These are phyloP conservation scores for Lantana camara DNA, from an alignment of 257 asterid genomes.

Conservation along the genomic window DNA sequence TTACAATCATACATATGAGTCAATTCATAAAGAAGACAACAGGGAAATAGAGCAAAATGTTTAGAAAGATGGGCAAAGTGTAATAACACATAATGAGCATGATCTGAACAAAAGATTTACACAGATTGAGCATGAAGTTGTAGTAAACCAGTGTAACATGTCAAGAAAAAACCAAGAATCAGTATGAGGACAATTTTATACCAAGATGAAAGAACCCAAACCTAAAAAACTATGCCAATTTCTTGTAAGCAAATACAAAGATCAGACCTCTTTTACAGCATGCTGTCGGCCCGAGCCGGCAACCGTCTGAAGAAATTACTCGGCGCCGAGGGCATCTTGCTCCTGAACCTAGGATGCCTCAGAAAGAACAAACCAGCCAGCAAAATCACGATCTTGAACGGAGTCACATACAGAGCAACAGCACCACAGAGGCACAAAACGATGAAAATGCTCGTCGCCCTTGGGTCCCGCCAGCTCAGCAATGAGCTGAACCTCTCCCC, in stretches of 20 bases:
- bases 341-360: conserved; percentile 52
- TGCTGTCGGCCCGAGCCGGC: conserved; percentile 48
- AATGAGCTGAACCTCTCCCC: conserved; percentile 52
- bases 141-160: not conserved
- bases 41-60: no score
- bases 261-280: conserved; percentile 27
- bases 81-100: no score
- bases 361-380: conserved; percentile 43
- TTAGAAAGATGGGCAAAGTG: no score
- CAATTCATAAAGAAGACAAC: no score
- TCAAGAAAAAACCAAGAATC: not conserved
- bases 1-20: no score
- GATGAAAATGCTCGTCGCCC: conserved; percentile 49
- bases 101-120: not conserved
- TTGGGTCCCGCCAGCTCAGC: conserved; percentile 59
- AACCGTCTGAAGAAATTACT: conserved; percentile 49
- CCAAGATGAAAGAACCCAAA: not conserved
- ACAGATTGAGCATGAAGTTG: not conserved
- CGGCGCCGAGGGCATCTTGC: conserved; percentile 51
- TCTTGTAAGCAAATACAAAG: not conserved
- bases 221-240: not conserved
- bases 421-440: conserved; percentile 45
- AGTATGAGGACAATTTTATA: not conserved
- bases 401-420: conserved; percentile 48
- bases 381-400: conserved; percentile 52